Conservation (phyloP, 805 yeast genomes). For the Brettanomyces nanus region DNA sequence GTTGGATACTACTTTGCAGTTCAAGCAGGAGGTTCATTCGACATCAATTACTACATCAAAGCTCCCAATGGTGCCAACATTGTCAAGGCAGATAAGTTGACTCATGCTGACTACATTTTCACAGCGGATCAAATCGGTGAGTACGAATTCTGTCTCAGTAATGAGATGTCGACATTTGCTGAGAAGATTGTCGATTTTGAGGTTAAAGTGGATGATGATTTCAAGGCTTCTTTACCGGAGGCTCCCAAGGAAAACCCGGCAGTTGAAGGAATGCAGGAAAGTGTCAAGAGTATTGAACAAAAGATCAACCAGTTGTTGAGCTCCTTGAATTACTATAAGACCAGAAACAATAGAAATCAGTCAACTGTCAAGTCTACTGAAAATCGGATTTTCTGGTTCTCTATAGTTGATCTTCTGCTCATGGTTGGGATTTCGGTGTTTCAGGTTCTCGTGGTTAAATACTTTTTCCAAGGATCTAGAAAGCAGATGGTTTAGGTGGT, state of each 20-base stretch:
- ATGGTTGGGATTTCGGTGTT: conserved; percentile 63
- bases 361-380: conserved; percentile 65
- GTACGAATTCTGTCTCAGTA: conserved; percentile 79
- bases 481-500: conserved; percentile 48
- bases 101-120: conserved; percentile 76
- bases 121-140: conserved; percentile 63
- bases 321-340: conserved; percentile 72
- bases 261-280: conserved; percentile 45
- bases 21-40: conserved; percentile 72
- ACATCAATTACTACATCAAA: conserved; percentile 60
- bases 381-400: conserved; percentile 53
- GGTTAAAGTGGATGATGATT: conserved; percentile 46
- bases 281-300: conserved; percentile 50
- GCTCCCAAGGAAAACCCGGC: conserved; percentile 47
- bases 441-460: conserved; percentile 61
- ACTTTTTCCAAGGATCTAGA: conserved; percentile 65
- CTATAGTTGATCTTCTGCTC: conserved; percentile 54
- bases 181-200: conserved; percentile 84
- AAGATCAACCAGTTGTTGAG: conserved; percentile 50
- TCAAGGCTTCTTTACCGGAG: conserved; percentile 57
- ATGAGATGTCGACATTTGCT: conserved; percentile 73
- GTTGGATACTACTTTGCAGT: conserved; percentile 80
- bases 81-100: conserved; percentile 48
- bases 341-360: conserved; percentile 89
- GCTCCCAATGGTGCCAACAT: conserved; percentile 51